Conservation (phyloP, 352 stramenopile species). For the Pythium phragmitis region DNA sequence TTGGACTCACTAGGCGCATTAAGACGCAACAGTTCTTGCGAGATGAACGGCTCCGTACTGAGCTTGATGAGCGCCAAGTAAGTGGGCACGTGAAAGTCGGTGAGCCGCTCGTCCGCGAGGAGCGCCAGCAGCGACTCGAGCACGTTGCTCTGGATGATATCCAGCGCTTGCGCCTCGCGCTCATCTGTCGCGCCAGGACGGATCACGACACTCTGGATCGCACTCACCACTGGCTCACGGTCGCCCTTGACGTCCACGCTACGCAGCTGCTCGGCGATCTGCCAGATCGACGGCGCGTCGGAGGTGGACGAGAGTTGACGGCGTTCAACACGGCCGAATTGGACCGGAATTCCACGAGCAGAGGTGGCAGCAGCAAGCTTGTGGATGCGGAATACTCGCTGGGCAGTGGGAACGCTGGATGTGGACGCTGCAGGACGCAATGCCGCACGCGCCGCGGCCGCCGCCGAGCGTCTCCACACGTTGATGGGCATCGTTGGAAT, state of each 20-base stretch:
- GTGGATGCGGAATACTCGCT: not conserved
- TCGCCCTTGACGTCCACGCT: constrained; percentile 19
- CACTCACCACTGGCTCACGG: constrained; percentile 17
- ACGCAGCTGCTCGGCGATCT: constrained; percentile 25
- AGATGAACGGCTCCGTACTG: constrained; percentile 46
- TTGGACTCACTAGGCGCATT: constrained; percentile 26
- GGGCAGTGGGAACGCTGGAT: not conserved
- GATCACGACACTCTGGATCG: constrained; percentile 24
- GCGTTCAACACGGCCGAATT: constrained; percentile 15
- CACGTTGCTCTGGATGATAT: constrained; percentile 57
- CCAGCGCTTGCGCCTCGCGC: constrained; percentile 44
- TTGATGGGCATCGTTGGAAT: constrained; percentile 19
- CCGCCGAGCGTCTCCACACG: constrained; percentile 21
- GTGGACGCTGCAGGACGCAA: constrained; percentile 1
- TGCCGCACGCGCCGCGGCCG: constrained; percentile 2
- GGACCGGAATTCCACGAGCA: constrained; percentile 8
- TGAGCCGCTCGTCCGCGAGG: constrained; percentile 50
- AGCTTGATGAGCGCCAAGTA: constrained; percentile 69
- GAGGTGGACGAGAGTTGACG: not conserved
- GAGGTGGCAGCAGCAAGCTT: not conserved
- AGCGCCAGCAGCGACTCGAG: constrained; percentile 45
- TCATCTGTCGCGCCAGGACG: constrained; percentile 18
- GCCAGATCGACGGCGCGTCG: constrained; percentile 20
- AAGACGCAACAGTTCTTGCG: constrained; percentile 60
- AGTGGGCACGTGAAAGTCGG: constrained; percentile 54